Evolutionary conservation across 2,329 filamentous ascomycete species (phyloP).

Genomic region (Parafenestella ontariensis): DNA sequence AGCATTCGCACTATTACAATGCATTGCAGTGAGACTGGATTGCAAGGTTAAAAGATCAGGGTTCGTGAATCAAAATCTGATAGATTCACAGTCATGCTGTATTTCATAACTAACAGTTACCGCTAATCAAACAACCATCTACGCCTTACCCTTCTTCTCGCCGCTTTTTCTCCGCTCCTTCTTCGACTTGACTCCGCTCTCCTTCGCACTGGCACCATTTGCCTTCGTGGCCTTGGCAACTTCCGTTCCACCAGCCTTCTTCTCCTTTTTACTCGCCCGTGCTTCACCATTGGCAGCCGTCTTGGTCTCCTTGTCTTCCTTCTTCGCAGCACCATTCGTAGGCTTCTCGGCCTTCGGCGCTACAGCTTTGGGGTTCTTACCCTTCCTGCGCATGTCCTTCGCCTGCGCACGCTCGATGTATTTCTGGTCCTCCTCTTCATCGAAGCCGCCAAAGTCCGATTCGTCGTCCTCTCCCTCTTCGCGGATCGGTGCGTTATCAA

Average conservation of each 20-base stretch:
- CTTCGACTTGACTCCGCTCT: conserved; percentile 8
- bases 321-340: neutral
- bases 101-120: neutral
- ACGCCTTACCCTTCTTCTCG: conserved; percentile 28
- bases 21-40: too few relatives aligned
- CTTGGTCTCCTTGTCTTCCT: conserved; percentile 1
- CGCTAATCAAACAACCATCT: neutral
- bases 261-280: conserved; percentile 14
- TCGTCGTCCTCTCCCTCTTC: conserved; percentile 48
- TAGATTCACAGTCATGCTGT: neutral
- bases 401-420: conserved; percentile 57
- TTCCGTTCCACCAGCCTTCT: conserved; percentile 14
- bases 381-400: conserved; percentile 54
- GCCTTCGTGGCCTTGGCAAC: conserved; percentile 10
- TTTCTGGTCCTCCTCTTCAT: conserved; percentile 58
- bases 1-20: too few relatives aligned
- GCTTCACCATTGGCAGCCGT: conserved; percentile 10
- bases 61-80: neutral
- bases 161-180: conserved; percentile 28
- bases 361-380: conserved; percentile 54
- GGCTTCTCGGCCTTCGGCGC: conserved; percentile 24
- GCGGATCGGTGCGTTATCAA: conserved; percentile 74
- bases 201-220: conserved; percentile 15
- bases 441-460: conserved; percentile 57
- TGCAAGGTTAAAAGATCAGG: too few relatives aligned